phyloP scores from a whole-genome alignment of 257 asterid species.

The Nicotiana knightiana region DNA sequence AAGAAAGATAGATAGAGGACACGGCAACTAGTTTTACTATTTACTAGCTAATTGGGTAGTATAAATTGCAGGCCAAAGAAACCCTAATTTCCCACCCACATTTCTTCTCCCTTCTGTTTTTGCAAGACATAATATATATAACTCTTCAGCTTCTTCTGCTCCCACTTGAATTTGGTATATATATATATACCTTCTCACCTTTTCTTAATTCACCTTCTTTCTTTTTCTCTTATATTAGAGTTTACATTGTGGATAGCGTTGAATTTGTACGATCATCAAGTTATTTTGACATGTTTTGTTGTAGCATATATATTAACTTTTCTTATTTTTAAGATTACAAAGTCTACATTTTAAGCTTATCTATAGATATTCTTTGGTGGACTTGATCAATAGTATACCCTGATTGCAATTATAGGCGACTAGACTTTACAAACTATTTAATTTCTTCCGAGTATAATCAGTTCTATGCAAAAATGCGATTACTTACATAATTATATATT shows the following conservation, averaged over 20 bases:
- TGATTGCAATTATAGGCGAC: no score
- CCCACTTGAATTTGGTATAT: background rate
- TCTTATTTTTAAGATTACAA: no score
- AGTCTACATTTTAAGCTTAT: no score
- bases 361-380: no score
- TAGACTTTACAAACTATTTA: background rate
- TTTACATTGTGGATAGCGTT: no score
- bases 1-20: no score
- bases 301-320: no score
- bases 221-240: background rate
- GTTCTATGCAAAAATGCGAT: background rate
- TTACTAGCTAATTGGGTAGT: constrained; percentile 21
- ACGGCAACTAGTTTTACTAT: no score
- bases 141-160: background rate
- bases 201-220: background rate
- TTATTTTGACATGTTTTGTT: no score
- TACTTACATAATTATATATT: background rate
- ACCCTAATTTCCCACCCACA: constrained; percentile 21
- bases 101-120: constrained; percentile 9
- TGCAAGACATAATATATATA: no score
- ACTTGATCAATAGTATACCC: no score
- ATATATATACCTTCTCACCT: background rate
- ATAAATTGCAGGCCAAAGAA: constrained; percentile 50
- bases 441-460: background rate
- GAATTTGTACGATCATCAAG: no score